phyloP scores from a whole-genome alignment of 306 rosid species.

The Cicer pinnatifidum region DNA sequence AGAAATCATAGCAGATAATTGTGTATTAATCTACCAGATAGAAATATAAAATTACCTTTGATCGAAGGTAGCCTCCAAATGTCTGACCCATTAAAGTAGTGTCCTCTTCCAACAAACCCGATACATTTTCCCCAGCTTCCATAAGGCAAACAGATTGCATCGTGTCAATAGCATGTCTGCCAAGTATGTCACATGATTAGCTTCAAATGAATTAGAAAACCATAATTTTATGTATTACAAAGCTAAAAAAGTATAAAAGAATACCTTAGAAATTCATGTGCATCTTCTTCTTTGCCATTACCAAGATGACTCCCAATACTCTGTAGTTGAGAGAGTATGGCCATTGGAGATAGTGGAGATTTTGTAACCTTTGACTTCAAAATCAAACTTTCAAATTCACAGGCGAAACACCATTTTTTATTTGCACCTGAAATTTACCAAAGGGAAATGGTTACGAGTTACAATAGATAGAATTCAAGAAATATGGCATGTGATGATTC shows the following conservation, averaged over 20 bases:
- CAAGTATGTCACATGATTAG: slow-evolving; percentile 32
- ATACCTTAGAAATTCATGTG: slow-evolving; percentile 93
- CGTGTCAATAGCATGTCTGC: slow-evolving; percentile 80
- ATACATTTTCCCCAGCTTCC: slow-evolving; percentile 64
- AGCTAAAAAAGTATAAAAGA: slow-evolving; percentile 33
- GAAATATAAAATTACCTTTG: slow-evolving; percentile 65
- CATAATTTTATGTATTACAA: slow-evolving; percentile 14
- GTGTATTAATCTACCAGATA: slow-evolving; percentile 16
- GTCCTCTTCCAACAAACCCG: slow-evolving; percentile 69
- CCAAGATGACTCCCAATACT: slow-evolving; percentile 83
- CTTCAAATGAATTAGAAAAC: slow-evolving; percentile 36
- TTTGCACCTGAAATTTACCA: slow-evolving; percentile 63
- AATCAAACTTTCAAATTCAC: slow-evolving; percentile 85
- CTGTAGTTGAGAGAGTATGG: slow-evolving; percentile 75
- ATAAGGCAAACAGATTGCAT: slow-evolving; percentile 86
- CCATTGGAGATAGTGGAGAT: slow-evolving; percentile 73
- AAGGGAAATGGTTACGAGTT: slow-evolving; percentile 34
- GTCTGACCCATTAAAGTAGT: slow-evolving; percentile 81
- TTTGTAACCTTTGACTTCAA: slow-evolving; percentile 70
- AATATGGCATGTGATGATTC: slow-evolving; percentile 12
- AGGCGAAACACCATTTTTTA: slow-evolving; percentile 80
- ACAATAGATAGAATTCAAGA: slow-evolving; percentile 27
- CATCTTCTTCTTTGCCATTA: slow-evolving; percentile 95
- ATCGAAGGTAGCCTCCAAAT: slow-evolving; percentile 93
- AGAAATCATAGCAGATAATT: slow-evolving; percentile 3